Evolutionary conservation across 2,329 filamentous ascomycete species (phyloP).

Genomic region (Aspergillus ustus): DNA sequence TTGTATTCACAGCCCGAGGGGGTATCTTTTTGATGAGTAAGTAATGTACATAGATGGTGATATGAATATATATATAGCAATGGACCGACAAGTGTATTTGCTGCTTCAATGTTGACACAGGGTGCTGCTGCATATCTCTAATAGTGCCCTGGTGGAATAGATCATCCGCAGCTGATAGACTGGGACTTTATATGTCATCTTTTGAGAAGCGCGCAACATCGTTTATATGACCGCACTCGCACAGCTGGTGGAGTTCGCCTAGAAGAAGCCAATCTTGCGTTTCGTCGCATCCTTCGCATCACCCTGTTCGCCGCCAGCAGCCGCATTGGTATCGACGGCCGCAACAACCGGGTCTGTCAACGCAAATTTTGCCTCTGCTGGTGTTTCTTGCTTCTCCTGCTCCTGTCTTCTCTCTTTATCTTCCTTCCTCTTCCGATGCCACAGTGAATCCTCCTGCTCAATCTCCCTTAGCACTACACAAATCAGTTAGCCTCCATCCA

Average conservation of each 20-base stretch:
- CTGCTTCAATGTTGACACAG: too few relatives aligned
- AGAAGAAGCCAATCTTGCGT: constrained; percentile 39
- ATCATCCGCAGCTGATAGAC: too few relatives aligned
- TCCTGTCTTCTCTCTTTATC: constrained; percentile 41
- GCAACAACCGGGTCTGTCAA: constrained; percentile 3
- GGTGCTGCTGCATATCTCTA: too few relatives aligned
- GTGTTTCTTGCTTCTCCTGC: constrained; percentile 45
- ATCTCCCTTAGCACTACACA: constrained; percentile 45
- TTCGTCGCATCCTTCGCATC: constrained; percentile 24
- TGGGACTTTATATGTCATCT: too few relatives aligned
- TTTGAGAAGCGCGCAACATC: too few relatives aligned
- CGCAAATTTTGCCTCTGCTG: background rate
- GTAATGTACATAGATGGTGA: background rate
- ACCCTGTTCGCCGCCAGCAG: constrained; percentile 13
- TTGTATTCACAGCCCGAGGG: background rate
- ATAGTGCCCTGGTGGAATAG: too few relatives aligned
- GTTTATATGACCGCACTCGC: too few relatives aligned
- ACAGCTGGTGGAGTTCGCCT: background rate
- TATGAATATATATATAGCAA: background rate
- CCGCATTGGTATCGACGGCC: constrained; percentile 17
- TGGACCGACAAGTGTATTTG: background rate
- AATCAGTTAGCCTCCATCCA: constrained; percentile 11
- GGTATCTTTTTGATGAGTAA: background rate
- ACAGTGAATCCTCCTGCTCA: constrained; percentile 44
- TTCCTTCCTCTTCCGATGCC: constrained; percentile 35